phyloP scores from a whole-genome alignment of 495 filamentous ascomycete genomes.

The Hypoxylon fragiforme region DNA sequence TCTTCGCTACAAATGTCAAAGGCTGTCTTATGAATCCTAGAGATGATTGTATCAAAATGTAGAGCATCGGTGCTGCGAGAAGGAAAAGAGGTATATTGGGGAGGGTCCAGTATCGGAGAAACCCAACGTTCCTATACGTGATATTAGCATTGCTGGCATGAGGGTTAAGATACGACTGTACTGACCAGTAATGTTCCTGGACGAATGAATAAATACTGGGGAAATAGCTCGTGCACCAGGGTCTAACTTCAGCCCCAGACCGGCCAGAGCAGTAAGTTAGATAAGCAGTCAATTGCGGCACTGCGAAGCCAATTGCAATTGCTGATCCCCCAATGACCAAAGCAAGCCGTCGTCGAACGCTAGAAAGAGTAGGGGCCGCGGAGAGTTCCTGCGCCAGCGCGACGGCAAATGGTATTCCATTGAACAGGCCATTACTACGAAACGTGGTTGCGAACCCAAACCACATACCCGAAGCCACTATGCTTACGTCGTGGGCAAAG shows the following conservation, averaged over 20 bases:
- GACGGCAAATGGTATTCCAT: slow-evolving; percentile 62
- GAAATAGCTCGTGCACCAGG: slow-evolving; percentile 71
- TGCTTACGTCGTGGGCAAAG: slow-evolving; percentile 44
- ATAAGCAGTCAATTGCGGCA: slow-evolving; percentile 80
- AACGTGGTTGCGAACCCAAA: slow-evolving; percentile 76
- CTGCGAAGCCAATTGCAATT: slow-evolving; percentile 64
- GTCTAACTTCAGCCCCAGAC: slow-evolving; percentile 44
- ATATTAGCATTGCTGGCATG: slow-evolving; percentile 13
- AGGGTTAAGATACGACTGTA: not conserved
- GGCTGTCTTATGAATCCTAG: slow-evolving; percentile 47
- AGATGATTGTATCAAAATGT: slow-evolving; percentile 65
- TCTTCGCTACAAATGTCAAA: slow-evolving; percentile 6
- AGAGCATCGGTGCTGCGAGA: slow-evolving; percentile 77
- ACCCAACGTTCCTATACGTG: slow-evolving; percentile 72
- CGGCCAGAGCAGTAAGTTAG: slow-evolving; percentile 62
- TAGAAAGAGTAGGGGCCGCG: slow-evolving; percentile 30
- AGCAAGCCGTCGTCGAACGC: slow-evolving; percentile 53
- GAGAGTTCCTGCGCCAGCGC: slow-evolving; percentile 57
- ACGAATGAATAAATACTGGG: slow-evolving; percentile 94
- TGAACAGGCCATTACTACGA: slow-evolving; percentile 85
- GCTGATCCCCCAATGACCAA: slow-evolving; percentile 66
- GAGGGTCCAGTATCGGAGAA: slow-evolving; percentile 87
- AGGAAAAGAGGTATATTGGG: slow-evolving; percentile 88
- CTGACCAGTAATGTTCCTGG: slow-evolving; percentile 83
- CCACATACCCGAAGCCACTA: slow-evolving; percentile 60